These are phyloP conservation scores for Westerdykella ornata DNA, from an alignment of 2,329 filamentous ascomycete species.

Conservation along the genomic window DNA sequence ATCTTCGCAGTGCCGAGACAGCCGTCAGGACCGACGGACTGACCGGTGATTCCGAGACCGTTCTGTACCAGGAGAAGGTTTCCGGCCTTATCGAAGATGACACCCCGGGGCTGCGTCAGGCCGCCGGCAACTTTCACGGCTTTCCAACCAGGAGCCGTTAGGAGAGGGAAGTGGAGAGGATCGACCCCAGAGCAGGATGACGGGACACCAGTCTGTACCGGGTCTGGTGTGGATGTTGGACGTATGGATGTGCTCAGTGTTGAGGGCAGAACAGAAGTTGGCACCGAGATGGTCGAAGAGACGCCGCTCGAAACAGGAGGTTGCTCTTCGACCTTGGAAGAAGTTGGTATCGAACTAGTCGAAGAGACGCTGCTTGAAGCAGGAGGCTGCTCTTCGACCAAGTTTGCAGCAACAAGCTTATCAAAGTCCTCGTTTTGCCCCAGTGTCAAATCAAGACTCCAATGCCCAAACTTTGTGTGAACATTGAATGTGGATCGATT, in stretches of 20 bases:
- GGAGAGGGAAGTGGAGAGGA: slow-evolving; percentile 12
- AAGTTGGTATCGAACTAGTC: slow-evolving; percentile 9
- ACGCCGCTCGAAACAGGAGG: slow-evolving; percentile 3
- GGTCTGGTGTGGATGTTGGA: slow-evolving; percentile 10
- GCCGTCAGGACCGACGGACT: slow-evolving; percentile 35
- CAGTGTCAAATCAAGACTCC: slow-evolving; percentile 19
- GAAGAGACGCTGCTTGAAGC: slow-evolving; percentile 2
- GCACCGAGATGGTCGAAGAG: slow-evolving; percentile 6
- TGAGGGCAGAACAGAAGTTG: slow-evolving; percentile 8
- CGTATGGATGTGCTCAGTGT: slow-evolving; percentile 11
- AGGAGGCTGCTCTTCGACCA: slow-evolving; percentile 13
- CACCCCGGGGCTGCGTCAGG: slow-evolving; percentile 35
- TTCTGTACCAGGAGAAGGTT: slow-evolving; percentile 39
- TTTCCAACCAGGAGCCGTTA: slow-evolving; percentile 22
- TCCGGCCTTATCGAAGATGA: slow-evolving; percentile 37
- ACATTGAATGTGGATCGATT: slow-evolving; percentile 29
- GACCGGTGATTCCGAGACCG: slow-evolving; percentile 34
- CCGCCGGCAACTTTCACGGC: slow-evolving; percentile 37
- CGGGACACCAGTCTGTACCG: slow-evolving; percentile 17
- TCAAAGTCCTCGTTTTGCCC: slow-evolving; percentile 24
- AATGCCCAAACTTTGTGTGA: slow-evolving; percentile 23
- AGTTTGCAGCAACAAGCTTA: slow-evolving; percentile 19
- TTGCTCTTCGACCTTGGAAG: no score
- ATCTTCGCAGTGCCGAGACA: slow-evolving; percentile 19
- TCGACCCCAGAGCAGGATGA: slow-evolving; percentile 15